A percentile compares a stretch with the other conserved stretches of the same genome.
Conservation (phyloP, 164 flowering plant species). For the Vitis amurensis region DNA sequence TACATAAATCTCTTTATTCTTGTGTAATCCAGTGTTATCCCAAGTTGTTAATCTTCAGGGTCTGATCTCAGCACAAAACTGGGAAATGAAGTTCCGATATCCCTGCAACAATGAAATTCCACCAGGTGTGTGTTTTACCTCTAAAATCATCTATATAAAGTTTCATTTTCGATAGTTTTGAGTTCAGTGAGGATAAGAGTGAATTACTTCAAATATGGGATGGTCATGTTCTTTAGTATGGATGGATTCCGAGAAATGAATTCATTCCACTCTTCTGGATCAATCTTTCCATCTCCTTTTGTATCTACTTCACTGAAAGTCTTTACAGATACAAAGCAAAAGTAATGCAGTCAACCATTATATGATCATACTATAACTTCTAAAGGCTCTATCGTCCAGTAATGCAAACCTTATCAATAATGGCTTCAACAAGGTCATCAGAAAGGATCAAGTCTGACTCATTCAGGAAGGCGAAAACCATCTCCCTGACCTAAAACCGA, state of each 20-base stretch:
- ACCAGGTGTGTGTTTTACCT: too few relatives aligned
- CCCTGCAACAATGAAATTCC: conserved; percentile 17
- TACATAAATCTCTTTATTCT: background rate
- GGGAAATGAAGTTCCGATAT: conserved; percentile 22
- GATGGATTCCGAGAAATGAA: conserved; percentile 23
- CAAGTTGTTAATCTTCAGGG: conserved; percentile 5
- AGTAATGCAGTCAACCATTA: background rate
- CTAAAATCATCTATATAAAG: too few relatives aligned
- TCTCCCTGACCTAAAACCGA: conserved; percentile 31
- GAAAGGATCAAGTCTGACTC: conserved; percentile 33
- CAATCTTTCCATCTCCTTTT: conserved; percentile 35
- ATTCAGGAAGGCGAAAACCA: conserved; percentile 33
- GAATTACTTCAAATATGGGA: conserved; percentile 32
- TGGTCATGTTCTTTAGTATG: conserved; percentile 30
- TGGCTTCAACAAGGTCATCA: conserved; percentile 30
- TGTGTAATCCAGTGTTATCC: background rate
- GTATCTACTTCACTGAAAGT: conserved; percentile 33
- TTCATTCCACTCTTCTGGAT: conserved; percentile 32
- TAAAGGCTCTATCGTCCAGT: background rate
- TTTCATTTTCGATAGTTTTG: background rate
- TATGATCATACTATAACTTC: background rate
- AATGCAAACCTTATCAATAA: conserved; percentile 33
- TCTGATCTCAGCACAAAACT: conserved; percentile 19
- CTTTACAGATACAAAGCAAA: conserved; percentile 13
- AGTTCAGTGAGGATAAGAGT: background rate